These are phyloP conservation scores for Aethionema arabicum DNA, from an alignment of 345 rosid genomes.

Conservation along the genomic window DNA sequence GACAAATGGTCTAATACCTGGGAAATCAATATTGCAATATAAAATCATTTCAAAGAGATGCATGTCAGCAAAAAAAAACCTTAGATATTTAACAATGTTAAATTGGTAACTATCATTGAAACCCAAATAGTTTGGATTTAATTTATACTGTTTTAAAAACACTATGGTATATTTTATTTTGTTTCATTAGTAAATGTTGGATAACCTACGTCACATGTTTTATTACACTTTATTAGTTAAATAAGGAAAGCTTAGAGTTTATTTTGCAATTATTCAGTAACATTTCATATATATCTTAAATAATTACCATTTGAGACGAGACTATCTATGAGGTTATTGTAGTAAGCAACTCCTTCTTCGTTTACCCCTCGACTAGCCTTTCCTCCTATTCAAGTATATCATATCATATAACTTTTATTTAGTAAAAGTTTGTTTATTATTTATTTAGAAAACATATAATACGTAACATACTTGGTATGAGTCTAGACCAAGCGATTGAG, in stretches of 20 bases:
- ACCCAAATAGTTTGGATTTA: no score
- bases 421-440: neutral
- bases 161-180: no score
- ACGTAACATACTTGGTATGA: slow-evolving; percentile 37
- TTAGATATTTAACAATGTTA: neutral
- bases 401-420: neutral
- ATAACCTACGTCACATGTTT: no score
- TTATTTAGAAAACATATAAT: neutral
- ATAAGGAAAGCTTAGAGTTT: no score
- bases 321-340: slow-evolving; percentile 43
- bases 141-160: no score
- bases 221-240: no score
- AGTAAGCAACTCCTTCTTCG: slow-evolving; percentile 38
- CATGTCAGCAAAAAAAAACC: neutral
- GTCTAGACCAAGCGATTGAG: slow-evolving; percentile 45
- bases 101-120: no score
- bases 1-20: slow-evolving; percentile 39
- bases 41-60: no score
- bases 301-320: slow-evolving; percentile 32
- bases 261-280: no score
- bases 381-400: slow-evolving; percentile 24
- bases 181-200: no score
- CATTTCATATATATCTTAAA: neutral
- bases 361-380: slow-evolving; percentile 36
- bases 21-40: no score